These are phyloP conservation scores for Aspergillus cejpii DNA, from an alignment of 2,329 filamentous ascomycete genomes.

Conservation along the genomic window DNA sequence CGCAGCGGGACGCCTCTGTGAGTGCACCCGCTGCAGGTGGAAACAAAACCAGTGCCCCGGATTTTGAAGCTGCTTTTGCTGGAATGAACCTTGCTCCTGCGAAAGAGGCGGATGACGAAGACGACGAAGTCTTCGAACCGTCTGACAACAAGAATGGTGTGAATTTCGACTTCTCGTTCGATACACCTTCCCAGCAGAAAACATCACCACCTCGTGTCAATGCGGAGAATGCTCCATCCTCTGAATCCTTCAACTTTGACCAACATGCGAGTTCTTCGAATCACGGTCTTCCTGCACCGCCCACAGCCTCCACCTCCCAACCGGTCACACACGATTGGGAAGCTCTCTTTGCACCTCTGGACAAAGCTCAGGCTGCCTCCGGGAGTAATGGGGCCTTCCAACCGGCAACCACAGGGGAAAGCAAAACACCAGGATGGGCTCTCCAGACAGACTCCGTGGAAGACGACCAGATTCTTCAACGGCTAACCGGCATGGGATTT, in stretches of 20 bases:
- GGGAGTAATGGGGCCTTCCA: constrained; percentile 16
- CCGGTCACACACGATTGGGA: constrained; percentile 74
- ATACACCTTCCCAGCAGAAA: constrained; percentile 34
- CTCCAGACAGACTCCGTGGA: constrained; percentile 68
- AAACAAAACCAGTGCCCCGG: constrained; percentile 32
- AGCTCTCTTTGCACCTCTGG: constrained; percentile 78
- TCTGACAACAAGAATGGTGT: constrained; percentile 28
- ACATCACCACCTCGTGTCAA: constrained; percentile 19
- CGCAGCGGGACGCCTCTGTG: constrained; percentile 18
- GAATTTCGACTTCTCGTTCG: constrained; percentile 45
- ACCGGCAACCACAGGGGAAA: constrained; percentile 2
- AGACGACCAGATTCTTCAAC: constrained; percentile 86
- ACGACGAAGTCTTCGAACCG: constrained; percentile 52
- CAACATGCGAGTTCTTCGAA: constrained; percentile 23
- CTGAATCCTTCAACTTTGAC: constrained; percentile 39
- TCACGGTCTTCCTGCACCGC: constrained; percentile 38
- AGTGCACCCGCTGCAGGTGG: constrained; percentile 17
- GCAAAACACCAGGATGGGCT: constrained; percentile 54
- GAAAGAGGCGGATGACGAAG: constrained; percentile 42
- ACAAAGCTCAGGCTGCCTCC: constrained; percentile 39
- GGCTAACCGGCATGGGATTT: constrained; percentile 86
- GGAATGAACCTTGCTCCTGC: constrained; percentile 41
- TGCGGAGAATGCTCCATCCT: constrained; percentile 19
- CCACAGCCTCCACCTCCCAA: constrained; percentile 37
- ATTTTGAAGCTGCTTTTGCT: constrained; percentile 45